These are phyloP conservation scores for Ogataea thermomethanolica DNA, from an alignment of 805 yeast genomes.

Conservation along the genomic window DNA sequence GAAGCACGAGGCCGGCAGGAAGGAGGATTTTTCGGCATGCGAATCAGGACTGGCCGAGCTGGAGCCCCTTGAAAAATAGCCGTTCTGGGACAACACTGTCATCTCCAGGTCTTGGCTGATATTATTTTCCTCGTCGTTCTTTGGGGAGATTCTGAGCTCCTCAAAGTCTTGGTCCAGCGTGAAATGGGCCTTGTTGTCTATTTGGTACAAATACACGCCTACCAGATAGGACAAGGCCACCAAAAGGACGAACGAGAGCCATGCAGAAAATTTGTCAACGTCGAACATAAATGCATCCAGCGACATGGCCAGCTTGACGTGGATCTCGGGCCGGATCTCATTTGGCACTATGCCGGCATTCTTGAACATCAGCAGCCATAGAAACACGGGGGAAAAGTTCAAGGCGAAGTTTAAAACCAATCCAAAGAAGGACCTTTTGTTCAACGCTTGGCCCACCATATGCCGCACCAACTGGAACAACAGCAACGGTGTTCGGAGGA, in stretches of 20 bases:
- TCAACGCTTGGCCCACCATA: conserved; percentile 18
- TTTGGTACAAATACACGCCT: conserved; percentile 18
- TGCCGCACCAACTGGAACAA: conserved; percentile 14
- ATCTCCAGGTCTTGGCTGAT: conserved; percentile 5
- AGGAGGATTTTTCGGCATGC: conserved; percentile 5
- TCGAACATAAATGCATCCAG: conserved; percentile 41
- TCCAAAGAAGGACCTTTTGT: conserved; percentile 25
- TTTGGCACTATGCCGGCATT: conserved; percentile 58
- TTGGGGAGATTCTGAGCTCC: not conserved
- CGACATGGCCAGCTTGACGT: conserved; percentile 43
- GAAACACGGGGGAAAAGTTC: conserved; percentile 50
- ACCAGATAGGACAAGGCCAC: conserved; percentile 16
- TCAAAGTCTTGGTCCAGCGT: not conserved
- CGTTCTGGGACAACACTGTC: conserved; percentile 1
- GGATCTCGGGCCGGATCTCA: conserved; percentile 49
- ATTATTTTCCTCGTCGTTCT: conserved; percentile 13
- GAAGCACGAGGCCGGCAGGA: conserved; percentile 26
- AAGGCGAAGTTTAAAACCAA: conserved; percentile 42
- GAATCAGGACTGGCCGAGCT: conserved; percentile 3
- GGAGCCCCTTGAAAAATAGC: conserved; percentile 7
- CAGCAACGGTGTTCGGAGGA: conserved; percentile 11
- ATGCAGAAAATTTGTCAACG: conserved; percentile 16
- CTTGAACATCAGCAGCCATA: conserved; percentile 56
- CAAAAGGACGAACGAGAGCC: conserved; percentile 20
- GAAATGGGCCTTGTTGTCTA: conserved; percentile 2